Conservation (phyloP, 2,329 filamentous ascomycete species). For the Coniella lustricola region DNA sequence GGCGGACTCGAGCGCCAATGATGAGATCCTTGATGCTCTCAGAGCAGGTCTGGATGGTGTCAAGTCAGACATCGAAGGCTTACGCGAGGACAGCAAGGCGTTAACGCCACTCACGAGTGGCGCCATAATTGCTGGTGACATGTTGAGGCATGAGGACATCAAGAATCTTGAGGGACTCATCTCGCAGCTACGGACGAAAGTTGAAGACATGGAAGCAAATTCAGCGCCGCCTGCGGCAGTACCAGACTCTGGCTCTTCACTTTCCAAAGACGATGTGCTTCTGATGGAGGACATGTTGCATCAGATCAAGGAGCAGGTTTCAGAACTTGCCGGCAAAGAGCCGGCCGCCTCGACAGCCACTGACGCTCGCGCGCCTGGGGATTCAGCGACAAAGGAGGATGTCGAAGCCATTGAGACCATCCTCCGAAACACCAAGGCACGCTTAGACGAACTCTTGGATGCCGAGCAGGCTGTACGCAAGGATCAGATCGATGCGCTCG, state of each 20-base stretch:
- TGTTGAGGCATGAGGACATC: slow-evolving; percentile 63
- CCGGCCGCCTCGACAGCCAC: slow-evolving; percentile 17
- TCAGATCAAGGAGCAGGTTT: slow-evolving; percentile 33
- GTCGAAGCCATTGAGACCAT: slow-evolving; percentile 87
- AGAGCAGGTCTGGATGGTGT: slow-evolving; percentile 74
- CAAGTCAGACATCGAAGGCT: slow-evolving; percentile 67
- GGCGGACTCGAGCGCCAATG: slow-evolving; percentile 72
- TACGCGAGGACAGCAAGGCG: slow-evolving; percentile 55
- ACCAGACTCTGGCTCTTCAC: slow-evolving; percentile 20
- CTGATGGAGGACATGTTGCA: slow-evolving; percentile 48
- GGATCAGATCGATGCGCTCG: slow-evolving; percentile 59
- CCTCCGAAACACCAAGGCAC: slow-evolving; percentile 80
- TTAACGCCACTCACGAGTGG: slow-evolving; percentile 47
- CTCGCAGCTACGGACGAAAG: slow-evolving; percentile 73
- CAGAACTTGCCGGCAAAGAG: slow-evolving; percentile 24
- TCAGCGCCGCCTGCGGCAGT: slow-evolving; percentile 31
- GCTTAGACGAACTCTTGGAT: slow-evolving; percentile 73
- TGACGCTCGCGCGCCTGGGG: slow-evolving; percentile 26
- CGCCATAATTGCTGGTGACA: slow-evolving; percentile 42
- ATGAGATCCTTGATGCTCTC: slow-evolving; percentile 83
- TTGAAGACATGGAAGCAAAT: slow-evolving; percentile 65
- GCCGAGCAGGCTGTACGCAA: slow-evolving; percentile 63
- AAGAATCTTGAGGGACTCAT: slow-evolving; percentile 82
- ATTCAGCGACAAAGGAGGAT: slow-evolving; percentile 68
- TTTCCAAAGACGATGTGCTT: slow-evolving; percentile 47